phyloP scores from a whole-genome alignment of 148 eudicot genomes.

The Rhododendron griersonianum region DNA sequence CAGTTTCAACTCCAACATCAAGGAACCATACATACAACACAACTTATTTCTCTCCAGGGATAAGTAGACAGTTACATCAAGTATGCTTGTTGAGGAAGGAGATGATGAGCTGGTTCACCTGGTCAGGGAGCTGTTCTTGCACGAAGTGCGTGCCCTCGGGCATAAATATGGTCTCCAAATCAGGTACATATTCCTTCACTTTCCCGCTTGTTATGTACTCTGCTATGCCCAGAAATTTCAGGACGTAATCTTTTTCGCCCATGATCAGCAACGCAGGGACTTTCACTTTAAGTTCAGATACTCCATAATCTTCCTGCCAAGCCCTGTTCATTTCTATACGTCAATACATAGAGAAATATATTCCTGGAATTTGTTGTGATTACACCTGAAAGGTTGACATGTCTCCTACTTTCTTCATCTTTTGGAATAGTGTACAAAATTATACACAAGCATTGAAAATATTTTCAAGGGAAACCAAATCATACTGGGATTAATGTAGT shows the following conservation, averaged over 20 bases:
- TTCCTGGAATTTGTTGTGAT: neutral
- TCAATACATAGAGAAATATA: neutral
- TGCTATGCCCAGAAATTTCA: slow-evolving; percentile 29
- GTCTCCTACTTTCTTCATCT: neutral
- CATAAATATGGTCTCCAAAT: slow-evolving; percentile 23
- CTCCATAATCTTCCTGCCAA: slow-evolving; percentile 11
- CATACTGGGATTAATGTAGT: neutral
- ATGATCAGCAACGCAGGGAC: slow-evolving; percentile 27
- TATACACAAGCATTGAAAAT: neutral
- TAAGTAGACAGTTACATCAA: neutral
- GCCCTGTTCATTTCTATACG: slow-evolving; percentile 9
- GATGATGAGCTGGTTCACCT: slow-evolving; percentile 30
- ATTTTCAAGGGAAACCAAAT: neutral
- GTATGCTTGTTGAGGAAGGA: slow-evolving; percentile 27
- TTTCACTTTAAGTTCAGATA: slow-evolving; percentile 20
- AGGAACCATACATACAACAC: neutral
- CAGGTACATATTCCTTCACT: slow-evolving; percentile 27
- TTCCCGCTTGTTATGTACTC: slow-evolving; percentile 27
- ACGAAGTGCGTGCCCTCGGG: slow-evolving; percentile 41
- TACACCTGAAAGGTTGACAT: neutral
- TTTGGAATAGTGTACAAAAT: neutral
- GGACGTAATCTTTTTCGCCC: slow-evolving; percentile 32
- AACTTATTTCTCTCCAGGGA: neutral
- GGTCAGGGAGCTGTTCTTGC: slow-evolving; percentile 39
- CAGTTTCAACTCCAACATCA: neutral